Base-by-base conservation (phyloP, 2,329 filamentous ascomycete genomes). In the Cladosporium sp. region DNA sequence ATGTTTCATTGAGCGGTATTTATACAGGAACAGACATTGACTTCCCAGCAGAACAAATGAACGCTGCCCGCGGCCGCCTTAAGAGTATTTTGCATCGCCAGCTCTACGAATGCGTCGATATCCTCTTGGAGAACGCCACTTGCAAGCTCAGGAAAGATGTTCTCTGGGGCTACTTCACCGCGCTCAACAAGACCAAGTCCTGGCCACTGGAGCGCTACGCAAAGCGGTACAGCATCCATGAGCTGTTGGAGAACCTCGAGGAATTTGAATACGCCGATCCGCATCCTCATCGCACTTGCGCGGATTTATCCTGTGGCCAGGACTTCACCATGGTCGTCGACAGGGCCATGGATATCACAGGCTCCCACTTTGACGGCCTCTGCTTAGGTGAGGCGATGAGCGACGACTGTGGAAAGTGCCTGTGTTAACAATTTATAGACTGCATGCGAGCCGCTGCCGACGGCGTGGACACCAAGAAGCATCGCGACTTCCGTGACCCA, bases 301-400 rank as follows among this genome's bases (percentile, higher is more conserved):
- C 14, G 4, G 24, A 28, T n/a, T n/a, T n/a, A n/a, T n/a, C n/a
- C n/a, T 63, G 62, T 15, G 62, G 51, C 1, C 15, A 49, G 10
- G 36, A 59, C 11, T 65, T 34, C 36, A 28, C 4, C 4, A 10
- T 6, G 52, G 51, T 58, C 24, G 62, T 58, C 18, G 12, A n/a
- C 21, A 44, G 21, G 2, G 49, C 32, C 24, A 51, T 54, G 1
- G 32, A 52, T 1, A 2, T 6, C 11, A 38, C 60, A 2, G 32
- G 24, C 8, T 28, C 36, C 11, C 67, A 69, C 60, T 78, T 78
- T 59, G 67, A 77, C 15, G 76, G 76, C 4, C 49, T 77, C 28
- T 78, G 76, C 41, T 60, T 78, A 4, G 68, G 67, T 68, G 51
- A 38, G 67, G 4, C 0, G 8, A 44, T n/a, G 14, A n/a, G 5